Conservation (phyloP, 2,329 filamentous ascomycete genomes). For the Colletotrichum gloeosporioides region DNA sequence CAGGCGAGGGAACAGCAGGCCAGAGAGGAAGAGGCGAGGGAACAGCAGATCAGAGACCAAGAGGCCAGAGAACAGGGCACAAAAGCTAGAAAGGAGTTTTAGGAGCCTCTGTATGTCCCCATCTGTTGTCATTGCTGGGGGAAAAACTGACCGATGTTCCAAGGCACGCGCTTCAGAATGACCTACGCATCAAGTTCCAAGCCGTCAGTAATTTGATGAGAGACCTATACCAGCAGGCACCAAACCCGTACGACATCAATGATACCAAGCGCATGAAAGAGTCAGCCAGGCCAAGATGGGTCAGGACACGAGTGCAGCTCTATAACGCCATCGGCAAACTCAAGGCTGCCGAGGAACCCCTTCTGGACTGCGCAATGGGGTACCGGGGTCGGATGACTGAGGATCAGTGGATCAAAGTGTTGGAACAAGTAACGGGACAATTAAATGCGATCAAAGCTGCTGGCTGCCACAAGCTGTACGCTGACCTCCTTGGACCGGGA, state of each 20-base stretch:
- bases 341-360: background rate
- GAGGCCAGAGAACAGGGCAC: background rate
- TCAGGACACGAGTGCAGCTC: background rate
- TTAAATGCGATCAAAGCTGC: background rate
- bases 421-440: background rate
- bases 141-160: background rate
- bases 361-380: background rate
- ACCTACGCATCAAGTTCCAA: background rate
- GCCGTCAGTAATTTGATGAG: background rate
- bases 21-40: fast-evolving
- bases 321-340: fast-evolving
- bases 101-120: background rate
- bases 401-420: background rate
- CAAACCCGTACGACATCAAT: background rate
- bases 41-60: fast-evolving
- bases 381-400: background rate
- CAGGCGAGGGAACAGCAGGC: background rate
- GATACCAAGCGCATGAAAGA: background rate
- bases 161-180: background rate
- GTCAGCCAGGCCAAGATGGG: background rate
- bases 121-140: background rate
- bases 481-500: background rate
- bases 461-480: background rate
- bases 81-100: background rate
- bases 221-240: background rate